These are phyloP conservation scores for Pyrenophora teres DNA, from an alignment of 2,329 filamentous ascomycete genomes.

Conservation along the genomic window DNA sequence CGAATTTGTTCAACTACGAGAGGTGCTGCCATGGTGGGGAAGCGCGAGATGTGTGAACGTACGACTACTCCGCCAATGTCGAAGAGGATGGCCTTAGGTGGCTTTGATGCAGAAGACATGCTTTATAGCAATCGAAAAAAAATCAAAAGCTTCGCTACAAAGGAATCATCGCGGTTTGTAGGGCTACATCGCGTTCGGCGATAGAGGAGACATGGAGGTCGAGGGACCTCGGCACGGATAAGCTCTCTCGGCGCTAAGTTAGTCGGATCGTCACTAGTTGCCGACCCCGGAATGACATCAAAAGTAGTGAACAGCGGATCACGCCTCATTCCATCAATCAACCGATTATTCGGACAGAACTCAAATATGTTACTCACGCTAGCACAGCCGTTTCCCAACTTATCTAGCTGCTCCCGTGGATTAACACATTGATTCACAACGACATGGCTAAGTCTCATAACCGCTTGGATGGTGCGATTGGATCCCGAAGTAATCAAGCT, in stretches of 20 bases:
- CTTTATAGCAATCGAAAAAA: neutral
- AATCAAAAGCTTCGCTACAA: constrained; percentile 3
- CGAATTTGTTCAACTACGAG: neutral
- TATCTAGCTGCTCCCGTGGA: too few relatives aligned
- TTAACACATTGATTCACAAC: too few relatives aligned
- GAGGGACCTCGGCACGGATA: constrained; percentile 31
- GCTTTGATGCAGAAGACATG: constrained; percentile 16
- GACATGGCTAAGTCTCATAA: too few relatives aligned
- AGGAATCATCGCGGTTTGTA: constrained; percentile 26
- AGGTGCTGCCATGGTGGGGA: neutral
- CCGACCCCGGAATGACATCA: neutral
- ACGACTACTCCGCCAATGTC: constrained; percentile 98
- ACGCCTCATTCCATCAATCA: too few relatives aligned
- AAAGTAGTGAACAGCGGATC: too few relatives aligned
- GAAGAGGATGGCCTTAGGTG: constrained; percentile 64
- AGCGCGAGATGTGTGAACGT: constrained; percentile 53
- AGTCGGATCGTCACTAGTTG: too few relatives aligned
- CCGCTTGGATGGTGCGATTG: too few relatives aligned
- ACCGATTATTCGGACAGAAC: too few relatives aligned
- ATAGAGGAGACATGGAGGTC: constrained; percentile 15
- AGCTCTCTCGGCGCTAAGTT: neutral
- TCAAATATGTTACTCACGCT: too few relatives aligned
- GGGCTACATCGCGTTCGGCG: constrained; percentile 17
- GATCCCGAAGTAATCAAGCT: too few relatives aligned
- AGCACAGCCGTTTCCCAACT: too few relatives aligned